These are phyloP conservation scores for Cytospora mali DNA, from an alignment of 2,329 filamentous ascomycete species.

Conservation along the genomic window DNA sequence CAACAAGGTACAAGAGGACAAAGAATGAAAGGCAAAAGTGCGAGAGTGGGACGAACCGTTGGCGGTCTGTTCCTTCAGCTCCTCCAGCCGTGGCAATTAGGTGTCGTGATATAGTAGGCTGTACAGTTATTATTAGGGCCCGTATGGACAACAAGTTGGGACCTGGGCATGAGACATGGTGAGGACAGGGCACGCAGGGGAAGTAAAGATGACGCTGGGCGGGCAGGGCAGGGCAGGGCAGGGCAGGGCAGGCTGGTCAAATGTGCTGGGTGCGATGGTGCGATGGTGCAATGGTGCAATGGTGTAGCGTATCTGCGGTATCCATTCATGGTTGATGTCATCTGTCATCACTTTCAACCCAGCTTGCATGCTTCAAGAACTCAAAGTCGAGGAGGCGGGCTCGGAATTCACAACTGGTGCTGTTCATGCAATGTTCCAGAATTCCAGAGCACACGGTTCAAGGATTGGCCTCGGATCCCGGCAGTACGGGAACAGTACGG, in stretches of 20 bases:
- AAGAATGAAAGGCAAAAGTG: not conserved
- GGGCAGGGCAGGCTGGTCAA: too few species aligned
- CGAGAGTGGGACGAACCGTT: constrained; percentile 11
- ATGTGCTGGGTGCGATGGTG: not conserved
- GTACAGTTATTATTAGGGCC: constrained; percentile 17
- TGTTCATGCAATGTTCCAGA: not conserved
- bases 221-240: too few species aligned
- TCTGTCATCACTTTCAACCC: constrained; percentile 1
- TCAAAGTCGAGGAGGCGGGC: constrained; percentile 10
- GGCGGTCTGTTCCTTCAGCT: constrained; percentile 7
- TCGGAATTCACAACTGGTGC: not conserved
- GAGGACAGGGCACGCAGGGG: constrained; percentile 4
- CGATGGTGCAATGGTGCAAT: not conserved
- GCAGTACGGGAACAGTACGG: constrained; percentile 7
- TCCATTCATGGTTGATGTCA: constrained; percentile 18
- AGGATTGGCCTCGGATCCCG: constrained; percentile 18
- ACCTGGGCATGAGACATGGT: constrained; percentile 3
- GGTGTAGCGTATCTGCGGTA: not conserved
- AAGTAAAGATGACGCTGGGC: too few species aligned
- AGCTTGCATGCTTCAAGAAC: constrained; percentile 17
- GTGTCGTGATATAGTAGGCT: constrained; percentile 10
- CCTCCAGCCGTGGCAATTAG: constrained; percentile 15
- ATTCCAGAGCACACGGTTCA: not conserved
- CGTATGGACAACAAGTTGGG: constrained; percentile 9
- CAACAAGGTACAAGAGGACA: constrained; percentile 14